phyloP scores from a whole-genome alignment of 768 basidiomycete genomes.

The Trametes cubensis region DNA sequence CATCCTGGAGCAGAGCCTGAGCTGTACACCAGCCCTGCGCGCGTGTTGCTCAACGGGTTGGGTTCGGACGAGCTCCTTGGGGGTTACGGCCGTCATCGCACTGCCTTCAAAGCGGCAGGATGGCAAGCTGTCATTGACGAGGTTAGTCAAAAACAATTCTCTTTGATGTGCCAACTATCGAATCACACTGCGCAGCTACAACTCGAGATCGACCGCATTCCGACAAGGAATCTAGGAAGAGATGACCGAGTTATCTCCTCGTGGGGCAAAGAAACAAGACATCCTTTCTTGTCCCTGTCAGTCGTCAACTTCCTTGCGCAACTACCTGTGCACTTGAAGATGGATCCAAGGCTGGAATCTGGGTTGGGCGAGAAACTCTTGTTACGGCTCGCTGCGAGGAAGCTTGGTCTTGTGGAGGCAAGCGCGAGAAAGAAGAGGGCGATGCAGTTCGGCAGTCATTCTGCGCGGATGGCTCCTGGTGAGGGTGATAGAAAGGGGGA shows the following conservation, averaged over 20 bases:
- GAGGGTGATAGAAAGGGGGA: constrained; percentile 57
- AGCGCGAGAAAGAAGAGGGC: constrained; percentile 84
- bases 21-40: constrained; percentile 72
- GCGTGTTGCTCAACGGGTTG: constrained; percentile 85
- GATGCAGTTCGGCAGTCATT: constrained; percentile 95
- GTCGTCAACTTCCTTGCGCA: constrained; percentile 77
- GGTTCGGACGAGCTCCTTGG: constrained; percentile 96
- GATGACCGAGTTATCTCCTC: constrained; percentile 94
- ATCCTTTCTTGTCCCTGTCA: constrained; percentile 85
- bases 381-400: constrained; percentile 67
- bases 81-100: constrained; percentile 89
- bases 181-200: constrained; percentile 61
- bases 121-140: constrained; percentile 83
- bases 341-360: constrained; percentile 72
- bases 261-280: constrained; percentile 89
- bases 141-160: constrained; percentile 44
- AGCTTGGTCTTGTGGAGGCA: constrained; percentile 76
- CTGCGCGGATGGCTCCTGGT: constrained; percentile 77
- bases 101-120: constrained; percentile 64
- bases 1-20: constrained; percentile 38
- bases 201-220: constrained; percentile 85
- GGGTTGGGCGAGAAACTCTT: constrained; percentile 91
- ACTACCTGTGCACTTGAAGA: constrained; percentile 80
- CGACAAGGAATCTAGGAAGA: constrained; percentile 86
- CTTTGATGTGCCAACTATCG: too few relatives aligned